A percentile compares a stretch with the other conserved stretches of the same genome.
These are phyloP conservation scores for Dalechampia spathulata DNA, from an alignment of 441 rosid genomes.

Conservation along the genomic window DNA sequence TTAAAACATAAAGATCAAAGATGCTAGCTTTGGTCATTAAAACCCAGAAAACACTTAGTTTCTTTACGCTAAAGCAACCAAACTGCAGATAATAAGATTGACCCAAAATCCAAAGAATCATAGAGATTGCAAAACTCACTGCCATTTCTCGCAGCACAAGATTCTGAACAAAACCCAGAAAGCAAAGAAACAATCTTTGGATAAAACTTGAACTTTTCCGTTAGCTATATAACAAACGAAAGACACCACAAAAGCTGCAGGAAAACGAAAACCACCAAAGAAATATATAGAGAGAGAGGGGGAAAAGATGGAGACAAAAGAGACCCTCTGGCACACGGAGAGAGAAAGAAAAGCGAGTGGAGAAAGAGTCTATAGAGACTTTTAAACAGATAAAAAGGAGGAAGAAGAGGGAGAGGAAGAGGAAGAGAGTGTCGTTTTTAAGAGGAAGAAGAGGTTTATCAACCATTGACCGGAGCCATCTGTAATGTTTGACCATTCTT, in stretches of 20 bases:
- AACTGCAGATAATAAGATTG: background rate
- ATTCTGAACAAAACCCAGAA: constrained; percentile 12
- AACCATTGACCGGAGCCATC: constrained; percentile 38
- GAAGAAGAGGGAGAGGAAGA: too few species aligned
- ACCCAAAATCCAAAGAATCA: too few species aligned
- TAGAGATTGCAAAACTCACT: constrained; percentile 27
- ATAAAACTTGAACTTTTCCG: background rate
- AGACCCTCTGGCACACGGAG: too few species aligned
- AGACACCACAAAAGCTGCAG: too few species aligned
- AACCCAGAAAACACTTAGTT: background rate
- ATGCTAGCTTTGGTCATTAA: too few species aligned
- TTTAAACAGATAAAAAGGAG: too few species aligned
- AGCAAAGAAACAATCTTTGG: constrained; percentile 1
- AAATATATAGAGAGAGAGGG: background rate
- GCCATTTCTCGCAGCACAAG: constrained; percentile 34
- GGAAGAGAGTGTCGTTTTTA: too few species aligned
- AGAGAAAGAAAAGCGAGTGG: too few species aligned
- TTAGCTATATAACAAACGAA: too few species aligned
- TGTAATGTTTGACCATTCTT: constrained; percentile 35
- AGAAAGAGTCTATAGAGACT: too few species aligned
- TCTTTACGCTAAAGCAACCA: constrained; percentile 10
- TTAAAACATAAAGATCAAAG: too few species aligned
- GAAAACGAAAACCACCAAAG: too few species aligned
- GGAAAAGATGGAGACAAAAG: background rate
- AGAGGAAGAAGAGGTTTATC: constrained; percentile 28